Conservation (phyloP, 2,329 filamentous ascomycete species). For the Furcasterigmium sp. region DNA sequence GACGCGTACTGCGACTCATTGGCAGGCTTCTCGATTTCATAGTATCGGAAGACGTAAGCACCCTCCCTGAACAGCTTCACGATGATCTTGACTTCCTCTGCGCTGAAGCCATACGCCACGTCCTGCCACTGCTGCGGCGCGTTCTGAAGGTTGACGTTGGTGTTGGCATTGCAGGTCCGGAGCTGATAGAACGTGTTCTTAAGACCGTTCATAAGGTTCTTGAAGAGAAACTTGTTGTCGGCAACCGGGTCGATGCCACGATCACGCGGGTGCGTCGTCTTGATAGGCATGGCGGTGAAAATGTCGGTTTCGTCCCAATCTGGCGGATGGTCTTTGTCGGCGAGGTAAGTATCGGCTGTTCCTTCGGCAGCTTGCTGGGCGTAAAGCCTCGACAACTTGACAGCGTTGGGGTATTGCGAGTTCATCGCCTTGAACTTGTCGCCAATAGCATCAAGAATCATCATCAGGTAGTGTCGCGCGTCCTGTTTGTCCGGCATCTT, state of each 20-base stretch:
- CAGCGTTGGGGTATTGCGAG: slow-evolving; percentile 86
- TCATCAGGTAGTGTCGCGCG: slow-evolving; percentile 90
- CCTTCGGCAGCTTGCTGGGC: slow-evolving; percentile 61
- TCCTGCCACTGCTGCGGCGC: slow-evolving; percentile 91
- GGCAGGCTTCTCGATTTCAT: slow-evolving; percentile 77
- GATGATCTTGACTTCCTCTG: slow-evolving; percentile 93
- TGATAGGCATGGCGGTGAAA: slow-evolving; percentile 93
- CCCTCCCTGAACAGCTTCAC: slow-evolving; percentile 97
- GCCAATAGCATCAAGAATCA: slow-evolving; percentile 95
- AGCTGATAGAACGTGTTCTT: slow-evolving; percentile 97
- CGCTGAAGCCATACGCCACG: slow-evolving; percentile 92
- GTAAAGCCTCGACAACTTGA: slow-evolving; percentile 81
- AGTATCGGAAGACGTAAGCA: slow-evolving; percentile 94
- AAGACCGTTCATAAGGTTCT: slow-evolving; percentile 89
- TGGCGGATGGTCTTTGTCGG: slow-evolving; percentile 72
- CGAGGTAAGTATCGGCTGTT: slow-evolving; percentile 71
- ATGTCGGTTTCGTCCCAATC: slow-evolving; percentile 99
- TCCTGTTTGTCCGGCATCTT: slow-evolving; percentile 91
- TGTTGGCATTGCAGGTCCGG: slow-evolving; percentile 76
- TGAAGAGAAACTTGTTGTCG: slow-evolving; percentile 98
- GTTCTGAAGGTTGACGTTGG: slow-evolving; percentile 65
- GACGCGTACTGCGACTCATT: slow-evolving; percentile 71
- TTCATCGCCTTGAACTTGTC: slow-evolving; percentile 99
- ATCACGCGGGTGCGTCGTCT: slow-evolving; percentile 86
- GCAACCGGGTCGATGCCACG: slow-evolving; percentile 83